Percentiles rank a stretch among this genome's conserved stretches.
Evolutionary conservation across 2,329 filamentous ascomycete genomes (phyloP).

Genomic region (Epichloe elymi): DNA sequence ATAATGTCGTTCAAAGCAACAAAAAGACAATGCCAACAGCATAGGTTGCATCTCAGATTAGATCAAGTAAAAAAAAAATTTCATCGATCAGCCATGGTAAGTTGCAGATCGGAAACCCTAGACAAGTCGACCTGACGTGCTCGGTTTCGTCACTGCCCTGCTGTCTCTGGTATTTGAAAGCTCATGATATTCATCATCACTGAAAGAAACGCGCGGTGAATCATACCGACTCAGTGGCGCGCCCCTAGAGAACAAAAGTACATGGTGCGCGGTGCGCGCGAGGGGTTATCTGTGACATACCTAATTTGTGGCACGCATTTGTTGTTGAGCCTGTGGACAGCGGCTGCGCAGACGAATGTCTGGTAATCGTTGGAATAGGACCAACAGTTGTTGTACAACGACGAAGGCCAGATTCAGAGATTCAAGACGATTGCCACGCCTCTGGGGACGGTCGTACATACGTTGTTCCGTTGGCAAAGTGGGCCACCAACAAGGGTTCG

Average conservation of each 20-base stretch:
- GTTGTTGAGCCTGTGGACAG: no score
- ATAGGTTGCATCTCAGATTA: constrained; percentile 38
- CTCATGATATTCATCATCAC: constrained; percentile 30
- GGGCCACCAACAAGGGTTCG: neutral
- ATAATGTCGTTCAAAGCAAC: constrained; percentile 8
- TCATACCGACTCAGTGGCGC: neutral
- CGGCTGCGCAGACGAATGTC: no score
- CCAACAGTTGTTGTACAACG: neutral
- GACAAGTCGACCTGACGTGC: constrained; percentile 12
- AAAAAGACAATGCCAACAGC: constrained; percentile 6
- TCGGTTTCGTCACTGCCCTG: constrained; percentile 36
- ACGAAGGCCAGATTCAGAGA: neutral
- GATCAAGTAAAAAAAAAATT: constrained; percentile 40
- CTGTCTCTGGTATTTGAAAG: constrained; percentile 20
- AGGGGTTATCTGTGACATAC: neutral
- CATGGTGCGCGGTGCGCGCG: neutral
- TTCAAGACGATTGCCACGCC: neutral
- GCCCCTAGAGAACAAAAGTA: neutral
- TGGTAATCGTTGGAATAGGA: neutral
- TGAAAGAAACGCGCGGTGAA: constrained; percentile 1
- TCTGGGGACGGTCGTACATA: neutral
- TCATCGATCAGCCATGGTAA: constrained; percentile 18
- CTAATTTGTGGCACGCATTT: no score
- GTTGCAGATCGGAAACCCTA: constrained; percentile 31
- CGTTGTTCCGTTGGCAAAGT: neutral